These are phyloP conservation scores for Penicillium corylophilum DNA, from an alignment of 2,329 filamentous ascomycete species.

Conservation along the genomic window DNA sequence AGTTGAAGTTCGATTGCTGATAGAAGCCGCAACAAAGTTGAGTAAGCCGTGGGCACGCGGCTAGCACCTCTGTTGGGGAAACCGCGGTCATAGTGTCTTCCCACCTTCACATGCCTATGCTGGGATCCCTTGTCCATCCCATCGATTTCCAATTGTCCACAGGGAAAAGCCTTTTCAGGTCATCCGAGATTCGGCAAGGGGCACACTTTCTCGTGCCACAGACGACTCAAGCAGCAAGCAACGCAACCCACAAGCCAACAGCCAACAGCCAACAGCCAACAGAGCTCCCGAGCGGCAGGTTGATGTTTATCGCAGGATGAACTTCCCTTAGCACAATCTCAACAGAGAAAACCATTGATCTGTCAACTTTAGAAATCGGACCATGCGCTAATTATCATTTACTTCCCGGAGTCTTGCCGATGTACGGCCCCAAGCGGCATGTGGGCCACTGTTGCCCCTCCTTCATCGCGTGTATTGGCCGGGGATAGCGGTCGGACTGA, in stretches of 20 bases:
- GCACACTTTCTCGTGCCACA: neutral
- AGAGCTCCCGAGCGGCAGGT: neutral
- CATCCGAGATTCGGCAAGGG: neutral
- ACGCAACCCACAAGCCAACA: neutral
- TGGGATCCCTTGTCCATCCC: neutral
- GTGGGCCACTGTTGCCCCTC: constrained; percentile 17
- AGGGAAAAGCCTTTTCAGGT: neutral
- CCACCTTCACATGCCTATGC: neutral
- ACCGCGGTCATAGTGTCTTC: neutral
- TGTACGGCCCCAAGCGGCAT: constrained; percentile 18
- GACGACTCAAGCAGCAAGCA: neutral
- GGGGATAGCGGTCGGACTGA: constrained; percentile 12
- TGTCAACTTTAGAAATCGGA: constrained; percentile 4
- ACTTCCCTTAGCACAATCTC: neutral
- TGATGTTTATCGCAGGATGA: neutral
- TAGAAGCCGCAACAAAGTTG: neutral
- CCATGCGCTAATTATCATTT: constrained; percentile 12
- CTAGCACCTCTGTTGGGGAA: neutral
- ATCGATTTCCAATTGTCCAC: neutral
- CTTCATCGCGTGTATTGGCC: constrained; percentile 11
- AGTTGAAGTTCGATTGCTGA: neutral
- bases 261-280: neutral
- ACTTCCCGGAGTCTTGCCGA: constrained; percentile 16
- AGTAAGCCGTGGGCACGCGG: neutral
- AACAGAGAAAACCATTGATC: neutral